Base-by-base conservation (phyloP, 1,284 basidiomycete genomes). In the Ustilago xerochloae region DNA sequence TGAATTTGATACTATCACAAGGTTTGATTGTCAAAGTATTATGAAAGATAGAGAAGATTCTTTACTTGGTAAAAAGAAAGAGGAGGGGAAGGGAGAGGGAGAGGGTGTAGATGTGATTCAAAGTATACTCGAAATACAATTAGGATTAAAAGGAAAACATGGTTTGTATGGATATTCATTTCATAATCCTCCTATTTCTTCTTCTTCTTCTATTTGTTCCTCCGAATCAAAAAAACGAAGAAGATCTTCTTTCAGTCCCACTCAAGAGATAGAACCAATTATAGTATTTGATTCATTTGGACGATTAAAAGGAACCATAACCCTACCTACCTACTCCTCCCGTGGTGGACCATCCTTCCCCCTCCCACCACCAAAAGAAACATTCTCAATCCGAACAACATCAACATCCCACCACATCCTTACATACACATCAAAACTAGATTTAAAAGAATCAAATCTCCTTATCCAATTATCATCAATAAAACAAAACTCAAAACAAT, bases 271-370 rank as follows among this genome's bases (percentile, higher is more conserved):
- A 15, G 24, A 6, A 12, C 57, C 54, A 0, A 64, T 64, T 10
- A 24, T 64, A 0, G 51, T 73, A 10, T 73, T 68, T 46, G 70
- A 73, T 22, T 20, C 52, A 3, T 73, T 73, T 36, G 70, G 70
- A 1, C 52, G 70, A 4, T 39, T 68, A 1, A 47, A 61, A 0
- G 65, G 63, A 0, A 56, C 32, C n/a, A 29, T 66, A 0, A 10
- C 30, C 1, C 47, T 61, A 2, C 63, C 58, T 10, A 18, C 36
- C 3, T 72, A 72, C 51, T 4, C 49, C 1, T 7, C 18, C 0
- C 52, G 53, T 3, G 70, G 70, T 6, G 70, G 70, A 13, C 64
- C 61, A 0, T 0, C 4, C 1, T 50, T 51, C 9, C 65, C 71
- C 4, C 55, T 74, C 3, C 71, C 65, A 2, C 9, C 45, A 0